Evolutionary conservation across 1,284 basidiomycete genomes (phyloP).

Genomic region (Trichosporon sp.): DNA sequence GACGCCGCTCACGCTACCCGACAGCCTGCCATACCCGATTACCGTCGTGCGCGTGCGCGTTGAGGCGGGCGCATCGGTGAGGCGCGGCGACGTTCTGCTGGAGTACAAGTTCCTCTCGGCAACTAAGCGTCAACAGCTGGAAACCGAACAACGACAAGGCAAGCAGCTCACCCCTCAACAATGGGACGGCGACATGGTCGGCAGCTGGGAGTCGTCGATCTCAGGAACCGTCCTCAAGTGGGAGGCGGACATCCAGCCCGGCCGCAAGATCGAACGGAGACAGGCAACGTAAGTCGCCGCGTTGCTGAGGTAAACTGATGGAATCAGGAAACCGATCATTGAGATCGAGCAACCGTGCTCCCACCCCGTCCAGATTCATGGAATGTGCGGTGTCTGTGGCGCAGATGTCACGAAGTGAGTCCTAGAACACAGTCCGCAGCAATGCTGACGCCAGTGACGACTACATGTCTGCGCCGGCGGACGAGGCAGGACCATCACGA

Average conservation of each 20-base stretch:
- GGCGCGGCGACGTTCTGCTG: conserved; percentile 72
- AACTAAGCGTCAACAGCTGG: conserved; percentile 31
- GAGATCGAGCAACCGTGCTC: conserved; percentile 82
- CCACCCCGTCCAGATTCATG: conserved; percentile 88
- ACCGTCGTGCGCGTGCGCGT: conserved; percentile 69
- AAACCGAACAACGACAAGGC: conserved; percentile 29
- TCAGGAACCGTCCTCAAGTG: conserved; percentile 63
- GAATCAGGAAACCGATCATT: conserved; percentile 61
- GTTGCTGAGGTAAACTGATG: conserved; percentile 17
- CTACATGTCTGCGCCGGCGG: conserved; percentile 78
- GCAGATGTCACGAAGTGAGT: conserved; percentile 88
- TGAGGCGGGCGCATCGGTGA: conserved; percentile 59
- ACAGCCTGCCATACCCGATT: conserved; percentile 74
- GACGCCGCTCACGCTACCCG: conserved; percentile 62
- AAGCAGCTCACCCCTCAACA: conserved; percentile 37
- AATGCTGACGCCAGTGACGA: conserved; percentile 64
- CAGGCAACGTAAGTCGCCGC: conserved; percentile 38
- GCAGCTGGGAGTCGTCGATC: conserved; percentile 82
- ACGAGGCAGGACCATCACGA: conserved; percentile 56
- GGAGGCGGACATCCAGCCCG: conserved; percentile 43
- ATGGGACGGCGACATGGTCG: conserved; percentile 70
- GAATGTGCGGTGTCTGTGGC: conserved; percentile 90
- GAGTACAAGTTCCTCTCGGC: conserved; percentile 69
- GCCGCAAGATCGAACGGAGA: conserved; percentile 43
- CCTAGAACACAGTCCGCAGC: conserved; percentile 26